Evolutionary conservation across 768 basidiomycete species (phyloP).

Genomic region (Filobasidium wieringae): DNA sequence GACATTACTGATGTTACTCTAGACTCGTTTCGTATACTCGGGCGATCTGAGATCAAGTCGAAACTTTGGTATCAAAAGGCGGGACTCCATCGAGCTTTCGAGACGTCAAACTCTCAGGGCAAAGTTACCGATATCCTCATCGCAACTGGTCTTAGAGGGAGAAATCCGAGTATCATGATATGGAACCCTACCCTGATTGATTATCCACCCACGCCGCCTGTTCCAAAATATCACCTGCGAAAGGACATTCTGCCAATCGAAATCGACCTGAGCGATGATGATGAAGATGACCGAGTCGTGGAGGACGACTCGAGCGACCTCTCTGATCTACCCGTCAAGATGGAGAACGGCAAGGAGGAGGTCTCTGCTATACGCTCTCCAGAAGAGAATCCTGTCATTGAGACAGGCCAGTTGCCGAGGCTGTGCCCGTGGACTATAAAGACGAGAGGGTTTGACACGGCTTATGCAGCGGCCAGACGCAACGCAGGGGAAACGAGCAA

Average conservation of each 20-base stretch:
- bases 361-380: background rate
- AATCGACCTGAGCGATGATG: background rate
- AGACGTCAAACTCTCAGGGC: background rate
- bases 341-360: background rate
- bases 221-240: background rate
- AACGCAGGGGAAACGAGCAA: background rate
- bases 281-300: background rate
- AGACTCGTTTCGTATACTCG: conserved; percentile 6
- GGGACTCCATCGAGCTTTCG: conserved; percentile 2
- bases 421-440: background rate
- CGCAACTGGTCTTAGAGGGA: background rate
- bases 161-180: background rate
- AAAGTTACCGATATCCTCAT: background rate
- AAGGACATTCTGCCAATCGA: background rate
- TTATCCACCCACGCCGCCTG: background rate
- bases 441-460: background rate
- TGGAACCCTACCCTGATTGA: background rate
- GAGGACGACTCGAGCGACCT: background rate
- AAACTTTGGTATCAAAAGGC: conserved; percentile 6
- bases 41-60: background rate
- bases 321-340: background rate
- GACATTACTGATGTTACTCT: background rate
- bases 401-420: background rate
- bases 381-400: background rate
- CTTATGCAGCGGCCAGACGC: background rate